Percentiles rank a stretch among this genome's conserved stretches.
These are phyloP conservation scores for Arthrobotrys iridis DNA, from an alignment of 2,329 filamentous ascomycete genomes.

Conservation along the genomic window DNA sequence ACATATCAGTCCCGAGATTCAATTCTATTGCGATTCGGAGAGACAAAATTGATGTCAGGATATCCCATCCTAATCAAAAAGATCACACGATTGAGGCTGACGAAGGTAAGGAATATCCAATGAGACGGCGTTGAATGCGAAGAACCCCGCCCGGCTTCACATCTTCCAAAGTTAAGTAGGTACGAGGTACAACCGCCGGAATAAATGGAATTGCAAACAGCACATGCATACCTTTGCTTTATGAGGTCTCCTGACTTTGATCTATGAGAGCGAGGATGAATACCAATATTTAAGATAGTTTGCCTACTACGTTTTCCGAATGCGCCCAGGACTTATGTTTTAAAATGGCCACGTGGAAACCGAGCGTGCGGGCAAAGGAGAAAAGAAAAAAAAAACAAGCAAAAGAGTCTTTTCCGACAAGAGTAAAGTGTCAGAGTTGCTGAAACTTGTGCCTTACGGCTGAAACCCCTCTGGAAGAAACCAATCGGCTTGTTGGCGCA, in stretches of 20 bases:
- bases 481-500: constrained; percentile 6
- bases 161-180: too few relatives aligned
- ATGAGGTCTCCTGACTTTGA: too few relatives aligned
- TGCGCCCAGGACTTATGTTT: too few relatives aligned
- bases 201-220: too few relatives aligned
- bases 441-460: constrained; percentile 29
- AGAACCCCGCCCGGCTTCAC: too few relatives aligned
- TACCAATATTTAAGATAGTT: too few relatives aligned
- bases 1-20: background rate
- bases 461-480: constrained; percentile 15
- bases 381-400: too few relatives aligned
- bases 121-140: background rate
- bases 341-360: constrained; percentile 36
- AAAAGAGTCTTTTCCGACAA: background rate
- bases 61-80: constrained; percentile 3
- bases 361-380: too few relatives aligned
- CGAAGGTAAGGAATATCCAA: background rate
- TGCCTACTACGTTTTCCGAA: too few relatives aligned
- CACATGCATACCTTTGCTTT: too few relatives aligned
- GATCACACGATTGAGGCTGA: background rate
- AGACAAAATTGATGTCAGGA: background rate
- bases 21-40: background rate
- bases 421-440: background rate
- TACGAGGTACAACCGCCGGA: too few relatives aligned
- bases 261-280: too few relatives aligned